A percentile compares a stretch with the other conserved stretches of the same genome.
Evolutionary conservation across 805 yeast species (phyloP).

Genomic region (Yarrowia bubula): DNA sequence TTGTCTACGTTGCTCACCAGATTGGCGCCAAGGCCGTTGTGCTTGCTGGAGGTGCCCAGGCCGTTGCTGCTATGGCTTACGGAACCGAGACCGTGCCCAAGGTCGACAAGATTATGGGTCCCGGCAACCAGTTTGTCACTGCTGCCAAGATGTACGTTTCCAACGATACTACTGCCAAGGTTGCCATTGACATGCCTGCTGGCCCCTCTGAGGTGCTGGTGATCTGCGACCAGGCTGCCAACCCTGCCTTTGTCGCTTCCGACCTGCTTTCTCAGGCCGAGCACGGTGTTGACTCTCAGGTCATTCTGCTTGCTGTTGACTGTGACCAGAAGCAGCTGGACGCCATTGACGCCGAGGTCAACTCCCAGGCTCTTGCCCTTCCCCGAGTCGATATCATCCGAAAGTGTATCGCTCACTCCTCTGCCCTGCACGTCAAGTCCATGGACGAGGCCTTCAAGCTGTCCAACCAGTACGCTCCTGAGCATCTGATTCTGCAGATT

Average conservation of each 20-base stretch:
- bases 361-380: slow-evolving; percentile 73
- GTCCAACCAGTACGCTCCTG: slow-evolving; percentile 94
- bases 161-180: slow-evolving; percentile 90
- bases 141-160: slow-evolving; percentile 98
- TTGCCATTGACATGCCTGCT: slow-evolving; percentile 99
- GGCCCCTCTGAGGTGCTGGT: slow-evolving; percentile 98
- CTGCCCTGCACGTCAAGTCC: slow-evolving; percentile 64
- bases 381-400: slow-evolving; percentile 94
- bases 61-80: slow-evolving; percentile 97
- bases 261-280: slow-evolving; percentile 97
- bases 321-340: slow-evolving; percentile 58
- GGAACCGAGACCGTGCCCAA: slow-evolving; percentile 92
- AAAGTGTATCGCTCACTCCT: slow-evolving; percentile 88
- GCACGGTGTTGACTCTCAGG: slow-evolving; percentile 98
- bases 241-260: slow-evolving; percentile 95
- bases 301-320: slow-evolving; percentile 79
- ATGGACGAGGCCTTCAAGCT: slow-evolving; percentile 80
- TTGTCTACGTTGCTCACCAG: slow-evolving; percentile 94
- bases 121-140: slow-evolving; percentile 98
- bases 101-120: slow-evolving; percentile 96
- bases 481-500: slow-evolving; percentile 90
- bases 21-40: slow-evolving; percentile 89
- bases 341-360: slow-evolving; percentile 77
- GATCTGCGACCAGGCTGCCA: slow-evolving; percentile 81
- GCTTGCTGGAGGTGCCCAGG: slow-evolving; percentile 99